A percentile compares a stretch with the other conserved stretches of the same genome.
These are phyloP conservation scores for Sanghuangporus baumii DNA, from an alignment of 1,284 basidiomycete genomes.

Conservation along the genomic window DNA sequence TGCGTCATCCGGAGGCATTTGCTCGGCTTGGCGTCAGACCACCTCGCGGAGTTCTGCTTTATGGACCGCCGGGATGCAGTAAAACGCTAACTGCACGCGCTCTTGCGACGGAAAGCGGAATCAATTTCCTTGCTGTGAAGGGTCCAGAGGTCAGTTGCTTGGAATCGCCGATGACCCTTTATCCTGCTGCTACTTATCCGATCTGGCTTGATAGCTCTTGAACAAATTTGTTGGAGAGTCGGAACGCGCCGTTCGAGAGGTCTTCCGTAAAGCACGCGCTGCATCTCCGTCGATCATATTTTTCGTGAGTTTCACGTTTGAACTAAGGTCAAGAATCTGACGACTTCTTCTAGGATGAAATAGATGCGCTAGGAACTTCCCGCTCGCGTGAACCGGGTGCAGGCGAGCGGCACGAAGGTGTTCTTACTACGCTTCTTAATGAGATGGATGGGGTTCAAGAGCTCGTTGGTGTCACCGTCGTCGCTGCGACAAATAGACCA, in stretches of 20 bases:
- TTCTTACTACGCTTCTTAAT: slow-evolving; percentile 89
- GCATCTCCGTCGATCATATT: slow-evolving; percentile 95
- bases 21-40: slow-evolving; percentile 82
- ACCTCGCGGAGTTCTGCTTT: slow-evolving; percentile 87
- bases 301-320: slow-evolving; percentile 58
- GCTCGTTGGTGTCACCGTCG: slow-evolving; percentile 85
- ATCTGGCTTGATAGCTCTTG: slow-evolving; percentile 53
- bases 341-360: slow-evolving; percentile 72
- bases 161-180: slow-evolving; percentile 5
- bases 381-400: slow-evolving; percentile 61
- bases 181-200: background rate
- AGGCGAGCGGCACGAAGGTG: slow-evolving; percentile 70
- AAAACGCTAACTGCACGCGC: slow-evolving; percentile 95
- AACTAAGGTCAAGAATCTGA: slow-evolving; percentile 5
- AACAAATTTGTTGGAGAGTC: slow-evolving; percentile 99
- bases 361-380: slow-evolving; percentile 88
- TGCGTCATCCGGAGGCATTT: slow-evolving; percentile 83
- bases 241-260: slow-evolving; percentile 89
- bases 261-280: slow-evolving; percentile 92
- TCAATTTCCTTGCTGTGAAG: slow-evolving; percentile 98
- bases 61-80: slow-evolving; percentile 96
- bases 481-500: slow-evolving; percentile 95
- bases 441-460: slow-evolving; percentile 99
- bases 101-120: slow-evolving; percentile 89
- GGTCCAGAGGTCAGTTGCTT: slow-evolving; percentile 76